Conservation (phyloP, 371 early-diverging fungal species). For the Mucor indicus region DNA sequence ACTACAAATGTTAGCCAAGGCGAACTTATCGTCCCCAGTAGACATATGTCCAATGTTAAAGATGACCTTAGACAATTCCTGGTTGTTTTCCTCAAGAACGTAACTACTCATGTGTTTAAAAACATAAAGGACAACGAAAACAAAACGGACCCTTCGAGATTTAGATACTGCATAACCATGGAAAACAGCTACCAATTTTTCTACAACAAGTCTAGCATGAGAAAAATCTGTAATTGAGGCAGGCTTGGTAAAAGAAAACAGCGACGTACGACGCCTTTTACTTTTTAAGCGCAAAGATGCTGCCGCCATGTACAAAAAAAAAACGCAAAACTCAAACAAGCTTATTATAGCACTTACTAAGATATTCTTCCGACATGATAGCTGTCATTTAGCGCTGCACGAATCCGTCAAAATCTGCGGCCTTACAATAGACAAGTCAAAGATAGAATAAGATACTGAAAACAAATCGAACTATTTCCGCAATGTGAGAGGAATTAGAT, state of each 20-base stretch:
- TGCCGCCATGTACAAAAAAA: slow-evolving; percentile 1
- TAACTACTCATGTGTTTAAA: background rate
- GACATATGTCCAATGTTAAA: slow-evolving; percentile 1
- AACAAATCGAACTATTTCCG: too few species aligned
- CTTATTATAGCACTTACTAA: background rate
- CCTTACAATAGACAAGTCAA: background rate
- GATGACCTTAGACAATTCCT: background rate
- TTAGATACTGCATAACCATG: slow-evolving; percentile 12
- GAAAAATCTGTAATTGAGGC: background rate
- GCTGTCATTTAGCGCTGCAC: background rate
- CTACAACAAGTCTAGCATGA: slow-evolving; percentile 2
- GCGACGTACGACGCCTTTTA: background rate
- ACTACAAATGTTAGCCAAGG: background rate
- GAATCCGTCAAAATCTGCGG: slow-evolving; percentile 1
- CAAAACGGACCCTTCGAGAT: background rate
- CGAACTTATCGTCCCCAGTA: slow-evolving; percentile 3
- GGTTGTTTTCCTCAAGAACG: background rate
- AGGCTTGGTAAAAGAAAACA: background rate
- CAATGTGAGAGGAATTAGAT: too few species aligned
- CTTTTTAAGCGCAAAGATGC: slow-evolving; percentile 8
- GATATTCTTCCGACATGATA: slow-evolving; percentile 3
- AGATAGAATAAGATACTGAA: background rate
- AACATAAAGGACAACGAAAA: background rate
- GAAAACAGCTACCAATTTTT: slow-evolving; percentile 13
- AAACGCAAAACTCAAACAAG: background rate